Evolutionary conservation across 805 yeast species (phyloP).

Genomic region (Candida palmyrensis): DNA sequence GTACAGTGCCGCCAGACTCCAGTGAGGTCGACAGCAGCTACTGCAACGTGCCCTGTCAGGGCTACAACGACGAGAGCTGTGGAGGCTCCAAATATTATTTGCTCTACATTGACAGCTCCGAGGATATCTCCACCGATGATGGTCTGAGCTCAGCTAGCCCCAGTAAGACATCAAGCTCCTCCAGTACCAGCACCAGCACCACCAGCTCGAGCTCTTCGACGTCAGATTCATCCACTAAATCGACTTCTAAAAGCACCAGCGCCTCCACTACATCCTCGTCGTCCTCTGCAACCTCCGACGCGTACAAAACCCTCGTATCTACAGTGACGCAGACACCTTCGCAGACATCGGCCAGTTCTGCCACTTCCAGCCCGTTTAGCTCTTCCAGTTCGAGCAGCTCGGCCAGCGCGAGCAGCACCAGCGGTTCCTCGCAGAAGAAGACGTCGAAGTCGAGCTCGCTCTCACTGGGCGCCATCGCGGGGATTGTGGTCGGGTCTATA

Average conservation of each 20-base stretch:
- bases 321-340: too few relatives aligned
- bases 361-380: constrained; percentile 7
- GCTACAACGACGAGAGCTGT: constrained; percentile 32
- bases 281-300: constrained; percentile 6
- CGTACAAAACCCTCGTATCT: constrained; percentile 1
- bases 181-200: constrained; percentile 8
- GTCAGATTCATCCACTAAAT: constrained; percentile 5
- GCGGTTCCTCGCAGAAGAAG: too few relatives aligned
- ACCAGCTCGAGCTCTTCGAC: constrained; percentile 8
- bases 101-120: constrained; percentile 20
- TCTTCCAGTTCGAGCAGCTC: constrained; percentile 9
- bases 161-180: constrained; percentile 5
- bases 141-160: constrained; percentile 7
- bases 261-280: constrained; percentile 9
- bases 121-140: constrained; percentile 6
- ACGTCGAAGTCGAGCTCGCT: constrained; percentile 7
- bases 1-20: constrained; percentile 22
- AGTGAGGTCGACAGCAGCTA: constrained; percentile 21
- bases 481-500: constrained; percentile 37
- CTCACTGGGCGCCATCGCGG: constrained; percentile 39
- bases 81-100: constrained; percentile 33
- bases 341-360: constrained; percentile 4
- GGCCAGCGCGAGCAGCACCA: too few relatives aligned
- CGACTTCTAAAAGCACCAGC: constrained; percentile 7
- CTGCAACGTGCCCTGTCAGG: constrained; percentile 30